Evolutionary conservation across 23 red algal species (phyloP).

Genomic region (Pyropia yezoensis): DNA sequence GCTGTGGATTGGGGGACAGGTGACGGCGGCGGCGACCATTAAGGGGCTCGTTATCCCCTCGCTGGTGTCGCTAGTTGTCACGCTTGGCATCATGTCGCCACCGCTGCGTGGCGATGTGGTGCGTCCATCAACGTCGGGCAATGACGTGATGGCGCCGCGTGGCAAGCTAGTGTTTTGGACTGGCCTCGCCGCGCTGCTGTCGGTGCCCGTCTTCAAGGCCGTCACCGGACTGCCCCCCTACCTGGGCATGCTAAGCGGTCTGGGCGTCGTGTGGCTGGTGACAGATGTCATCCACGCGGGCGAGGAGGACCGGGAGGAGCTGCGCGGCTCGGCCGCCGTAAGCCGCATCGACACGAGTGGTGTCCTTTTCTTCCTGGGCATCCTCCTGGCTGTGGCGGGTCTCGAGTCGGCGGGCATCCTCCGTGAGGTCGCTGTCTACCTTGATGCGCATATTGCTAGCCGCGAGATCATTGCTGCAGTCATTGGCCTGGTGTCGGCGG

Average conservation of each 20-base stretch:
- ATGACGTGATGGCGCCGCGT: slow-evolving; percentile 15
- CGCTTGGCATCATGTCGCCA: slow-evolving; percentile 54
- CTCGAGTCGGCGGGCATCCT: slow-evolving; percentile 87
- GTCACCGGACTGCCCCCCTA: slow-evolving; percentile 87
- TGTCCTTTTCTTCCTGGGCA: slow-evolving; percentile 94
- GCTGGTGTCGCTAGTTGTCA: slow-evolving; percentile 59
- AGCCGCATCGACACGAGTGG: slow-evolving; percentile 73
- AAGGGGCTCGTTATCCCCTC: slow-evolving; percentile 74
- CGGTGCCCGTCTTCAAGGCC: slow-evolving; percentile 92
- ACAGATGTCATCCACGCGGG: slow-evolving; percentile 91
- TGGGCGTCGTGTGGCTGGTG: slow-evolving; percentile 89
- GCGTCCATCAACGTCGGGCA: not conserved
- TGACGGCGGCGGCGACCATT: slow-evolving; percentile 70
- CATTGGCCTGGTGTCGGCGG: slow-evolving; percentile 73
- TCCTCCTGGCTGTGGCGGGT: slow-evolving; percentile 77
- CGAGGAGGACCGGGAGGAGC: slow-evolving; percentile 40
- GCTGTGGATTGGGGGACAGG: slow-evolving; percentile 94
- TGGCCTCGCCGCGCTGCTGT: slow-evolving; percentile 73
- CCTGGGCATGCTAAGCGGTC: slow-evolving; percentile 84
- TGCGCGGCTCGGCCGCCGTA: slow-evolving; percentile 57
- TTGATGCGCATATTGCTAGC: slow-evolving; percentile 51
- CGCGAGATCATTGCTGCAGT: slow-evolving; percentile 69
- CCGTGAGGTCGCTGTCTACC: slow-evolving; percentile 26
- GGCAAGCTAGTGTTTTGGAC: slow-evolving; percentile 68
- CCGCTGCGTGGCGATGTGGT: slow-evolving; percentile 6